A percentile compares a stretch with the other conserved stretches of the same genome.
Conservation (phyloP, 129 eudicot species). For the Oenanthe sinensis region DNA sequence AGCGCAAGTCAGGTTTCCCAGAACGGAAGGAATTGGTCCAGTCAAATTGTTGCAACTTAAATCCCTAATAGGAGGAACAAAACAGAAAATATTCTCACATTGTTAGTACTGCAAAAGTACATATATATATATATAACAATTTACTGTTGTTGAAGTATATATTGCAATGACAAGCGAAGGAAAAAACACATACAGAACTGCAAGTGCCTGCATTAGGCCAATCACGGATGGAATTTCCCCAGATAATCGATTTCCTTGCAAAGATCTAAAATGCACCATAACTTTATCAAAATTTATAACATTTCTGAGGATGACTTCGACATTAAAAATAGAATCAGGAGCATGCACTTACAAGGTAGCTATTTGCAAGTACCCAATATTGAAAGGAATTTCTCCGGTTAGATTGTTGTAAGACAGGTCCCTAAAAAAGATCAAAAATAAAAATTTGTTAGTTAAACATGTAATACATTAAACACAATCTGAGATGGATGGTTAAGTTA, state of each 20-base stretch:
- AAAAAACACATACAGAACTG: slow-evolving; percentile 74
- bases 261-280: slow-evolving; percentile 37
- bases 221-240: slow-evolving; percentile 89
- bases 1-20: slow-evolving; percentile 78
- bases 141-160: neutral
- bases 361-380: slow-evolving; percentile 91
- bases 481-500: neutral
- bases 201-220: slow-evolving; percentile 98
- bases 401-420: slow-evolving; percentile 82
- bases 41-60: slow-evolving; percentile 74
- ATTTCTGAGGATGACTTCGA: neutral
- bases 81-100: neutral
- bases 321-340: neutral
- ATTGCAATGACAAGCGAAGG: neutral
- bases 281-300: neutral
- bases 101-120: neutral
- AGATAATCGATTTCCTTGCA: slow-evolving; percentile 75
- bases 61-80: slow-evolving; percentile 46
- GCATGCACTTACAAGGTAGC: slow-evolving; percentile 84
- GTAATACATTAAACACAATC: neutral
- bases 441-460: neutral
- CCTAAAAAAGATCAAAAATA: slow-evolving; percentile 30
- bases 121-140: neutral
- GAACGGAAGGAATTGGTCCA: slow-evolving; percentile 73
- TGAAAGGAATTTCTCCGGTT: slow-evolving; percentile 78